Evolutionary conservation across 371 early-diverging fungal species (phyloP).

Genomic region (Mucor plumbeus): DNA sequence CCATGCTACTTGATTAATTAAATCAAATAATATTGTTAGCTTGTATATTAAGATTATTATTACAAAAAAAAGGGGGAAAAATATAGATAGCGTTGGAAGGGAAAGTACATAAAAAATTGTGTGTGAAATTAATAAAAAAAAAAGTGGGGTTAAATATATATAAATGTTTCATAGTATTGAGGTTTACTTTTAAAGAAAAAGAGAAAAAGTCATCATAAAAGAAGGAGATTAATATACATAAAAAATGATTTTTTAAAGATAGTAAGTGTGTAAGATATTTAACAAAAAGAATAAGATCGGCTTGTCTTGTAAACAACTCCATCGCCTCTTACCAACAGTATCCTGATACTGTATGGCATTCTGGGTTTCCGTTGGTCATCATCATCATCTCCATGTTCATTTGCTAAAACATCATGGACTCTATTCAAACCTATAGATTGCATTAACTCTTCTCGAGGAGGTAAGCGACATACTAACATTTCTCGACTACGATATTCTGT

Average conservation of each 20-base stretch:
- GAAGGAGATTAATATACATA: background rate
- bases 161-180: too few relatives aligned
- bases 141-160: background rate
- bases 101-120: background rate
- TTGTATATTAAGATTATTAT: background rate
- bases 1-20: too few relatives aligned
- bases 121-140: too few relatives aligned
- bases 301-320: slow-evolving; percentile 70
- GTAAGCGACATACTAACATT: slow-evolving; percentile 38
- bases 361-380: slow-evolving; percentile 2
- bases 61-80: background rate
- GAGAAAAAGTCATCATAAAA: background rate
- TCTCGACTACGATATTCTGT: slow-evolving; percentile 48
- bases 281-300: slow-evolving; percentile 19
- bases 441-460: slow-evolving; percentile 32
- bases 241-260: background rate
- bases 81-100: background rate
- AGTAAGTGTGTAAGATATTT: background rate
- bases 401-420: slow-evolving; percentile 7
- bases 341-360: slow-evolving; percentile 42
- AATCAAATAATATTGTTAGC: too few relatives aligned
- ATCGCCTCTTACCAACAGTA: slow-evolving; percentile 65
- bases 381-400: background rate
- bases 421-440: slow-evolving; percentile 15
- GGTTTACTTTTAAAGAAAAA: background rate